Percentiles rank a stretch among this genome's conserved stretches.
Conservation (phyloP, 2,329 filamentous ascomycete genomes). For the Chrysoporthe deuterocubensis region DNA sequence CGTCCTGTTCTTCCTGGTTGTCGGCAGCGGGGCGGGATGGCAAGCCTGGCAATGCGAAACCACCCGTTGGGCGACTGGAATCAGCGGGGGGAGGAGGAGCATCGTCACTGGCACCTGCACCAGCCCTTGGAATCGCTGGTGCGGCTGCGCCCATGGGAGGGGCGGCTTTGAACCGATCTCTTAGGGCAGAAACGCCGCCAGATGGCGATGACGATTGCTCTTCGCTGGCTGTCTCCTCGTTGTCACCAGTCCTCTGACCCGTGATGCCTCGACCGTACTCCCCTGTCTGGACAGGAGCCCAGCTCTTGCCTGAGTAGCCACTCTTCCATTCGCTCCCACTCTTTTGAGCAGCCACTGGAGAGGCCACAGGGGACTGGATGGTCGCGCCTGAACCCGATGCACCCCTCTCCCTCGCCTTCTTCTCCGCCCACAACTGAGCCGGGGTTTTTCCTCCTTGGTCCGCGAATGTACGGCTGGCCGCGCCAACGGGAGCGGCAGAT, state of each 20-base stretch:
- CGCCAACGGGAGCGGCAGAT: slow-evolving; percentile 69
- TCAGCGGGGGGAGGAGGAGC: slow-evolving; percentile 60
- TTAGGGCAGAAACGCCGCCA: slow-evolving; percentile 73
- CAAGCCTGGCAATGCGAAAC: slow-evolving; percentile 79
- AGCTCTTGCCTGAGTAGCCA: slow-evolving; percentile 86
- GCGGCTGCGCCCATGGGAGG: slow-evolving; percentile 64
- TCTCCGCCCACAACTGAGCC: slow-evolving; percentile 96
- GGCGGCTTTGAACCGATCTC: slow-evolving; percentile 82
- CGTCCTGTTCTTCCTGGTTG: slow-evolving; percentile 60
- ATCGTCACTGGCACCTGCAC: slow-evolving; percentile 46
- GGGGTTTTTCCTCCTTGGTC: slow-evolving; percentile 95
- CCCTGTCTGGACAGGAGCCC: slow-evolving; percentile 80
- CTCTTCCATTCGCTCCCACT: slow-evolving; percentile 89
- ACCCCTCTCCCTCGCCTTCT: slow-evolving; percentile 81
- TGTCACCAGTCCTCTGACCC: slow-evolving; percentile 67
- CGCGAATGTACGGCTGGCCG: slow-evolving; percentile 90
- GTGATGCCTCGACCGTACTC: slow-evolving; percentile 68
- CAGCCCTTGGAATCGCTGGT: slow-evolving; percentile 40
- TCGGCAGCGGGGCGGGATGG: slow-evolving; percentile 62
- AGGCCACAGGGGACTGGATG: slow-evolving; percentile 47
- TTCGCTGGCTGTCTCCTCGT: slow-evolving; percentile 48
- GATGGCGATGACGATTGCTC: slow-evolving; percentile 59
- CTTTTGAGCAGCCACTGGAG: slow-evolving; percentile 67
- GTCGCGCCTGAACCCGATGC: slow-evolving; percentile 50
- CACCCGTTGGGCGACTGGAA: slow-evolving; percentile 72